Base-by-base conservation (phyloP, 192 early-diverging fungal genomes). In the Funneliformis mosseae region DNA sequence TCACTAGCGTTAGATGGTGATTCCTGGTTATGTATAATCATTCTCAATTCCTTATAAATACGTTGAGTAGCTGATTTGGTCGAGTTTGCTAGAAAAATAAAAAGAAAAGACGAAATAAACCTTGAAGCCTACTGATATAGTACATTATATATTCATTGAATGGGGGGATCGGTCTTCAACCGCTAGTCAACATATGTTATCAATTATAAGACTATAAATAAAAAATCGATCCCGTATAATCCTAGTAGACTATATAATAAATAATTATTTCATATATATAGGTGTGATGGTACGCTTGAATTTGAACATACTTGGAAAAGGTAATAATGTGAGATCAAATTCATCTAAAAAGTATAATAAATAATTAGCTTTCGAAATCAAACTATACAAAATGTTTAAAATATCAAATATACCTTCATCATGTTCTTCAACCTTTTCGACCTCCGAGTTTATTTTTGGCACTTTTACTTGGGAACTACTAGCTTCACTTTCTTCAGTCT, bases 51-150 rank as follows among this genome's bases (percentile, higher is more conserved):
- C 42, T 43, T 16, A 45, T 33, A 83, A 42, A 83, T 74, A 27
- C 74, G 62, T 33, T 81, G 79, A n/a, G 82, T 83, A 33, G 82
- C 82, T 33, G 67, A 10, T 48, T 66, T 83, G 14, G 82, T 72
- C 10, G 82, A 75, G 11, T 25, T 27, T 59, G 39, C 74, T 80
- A 43, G 25, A 42, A 38, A 68, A 66, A n/a, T n/a, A 1, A 28
- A 61, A 79, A 67, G 33, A 18, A 18, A 14, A 23, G 18, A 25
- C 10, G 25, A 25, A 72, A 39, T 23, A 43, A 72, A 43, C 48
- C 48, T 10, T 16, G 48, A 16, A 55, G 1, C 21, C 21, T 55
- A 21, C 50, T 55, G 16, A 50, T 50, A 16, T 50, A 12, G 12
- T 50, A 33, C 3, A 3, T 33, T 33, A 33, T 33, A 33, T 33